Conservation (phyloP, 164 flowering plant species). For the Umbellularia californica region DNA sequence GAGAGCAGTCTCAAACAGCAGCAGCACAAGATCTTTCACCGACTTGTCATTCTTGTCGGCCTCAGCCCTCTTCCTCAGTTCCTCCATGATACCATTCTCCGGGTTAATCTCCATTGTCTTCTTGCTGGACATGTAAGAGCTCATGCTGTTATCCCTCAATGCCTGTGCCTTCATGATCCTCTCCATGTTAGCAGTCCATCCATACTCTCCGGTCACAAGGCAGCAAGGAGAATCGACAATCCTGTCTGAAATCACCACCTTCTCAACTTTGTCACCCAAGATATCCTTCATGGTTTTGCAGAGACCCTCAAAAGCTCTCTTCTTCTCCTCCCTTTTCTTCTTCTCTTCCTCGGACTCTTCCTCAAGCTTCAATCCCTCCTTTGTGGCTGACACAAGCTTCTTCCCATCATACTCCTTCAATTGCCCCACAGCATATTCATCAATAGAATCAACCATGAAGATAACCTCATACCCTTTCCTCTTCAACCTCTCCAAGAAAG, state of each 20-base stretch:
- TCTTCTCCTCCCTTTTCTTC: conserved; percentile 45
- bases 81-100: conserved; percentile 62
- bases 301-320: conserved; percentile 41
- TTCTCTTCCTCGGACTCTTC: conserved; percentile 56
- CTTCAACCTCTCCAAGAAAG: conserved; percentile 60
- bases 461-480: conserved; percentile 62
- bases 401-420: conserved; percentile 67
- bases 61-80: conserved; percentile 63
- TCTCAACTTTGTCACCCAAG: conserved; percentile 59
- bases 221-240: conserved; percentile 68
- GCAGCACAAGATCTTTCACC: conserved; percentile 50
- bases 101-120: conserved; percentile 77
- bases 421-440: conserved; percentile 60
- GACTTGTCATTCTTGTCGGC: conserved; percentile 63
- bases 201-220: conserved; percentile 66
- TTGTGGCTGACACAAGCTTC: conserved; percentile 64
- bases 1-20: conserved; percentile 58
- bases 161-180: conserved; percentile 72
- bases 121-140: conserved; percentile 66
- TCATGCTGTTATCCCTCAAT: conserved; percentile 54
- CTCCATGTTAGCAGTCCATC: conserved; percentile 75
- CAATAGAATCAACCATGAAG: conserved; percentile 68
- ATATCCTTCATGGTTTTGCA: conserved; percentile 63
- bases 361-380: conserved; percentile 61
- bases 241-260: conserved; percentile 58